These are phyloP conservation scores for Phytophthora multivora DNA, from an alignment of 352 stramenopile species.

Conservation along the genomic window DNA sequence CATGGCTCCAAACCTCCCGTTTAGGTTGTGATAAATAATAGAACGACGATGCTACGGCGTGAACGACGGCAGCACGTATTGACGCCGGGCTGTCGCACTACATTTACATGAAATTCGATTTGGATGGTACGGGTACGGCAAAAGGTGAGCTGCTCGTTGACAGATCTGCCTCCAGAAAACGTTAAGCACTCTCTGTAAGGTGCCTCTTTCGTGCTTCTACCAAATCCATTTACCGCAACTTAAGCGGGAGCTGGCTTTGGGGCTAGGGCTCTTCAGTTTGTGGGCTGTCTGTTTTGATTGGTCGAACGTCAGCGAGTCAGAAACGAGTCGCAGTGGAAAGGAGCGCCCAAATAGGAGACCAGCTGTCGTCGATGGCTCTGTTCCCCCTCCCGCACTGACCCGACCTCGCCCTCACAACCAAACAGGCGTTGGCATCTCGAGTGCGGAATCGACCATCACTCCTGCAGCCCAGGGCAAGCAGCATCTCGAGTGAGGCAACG, in stretches of 20 bases:
- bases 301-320: slow-evolving; percentile 19
- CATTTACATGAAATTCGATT: too few relatives aligned
- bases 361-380: background rate
- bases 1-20: slow-evolving; percentile 8
- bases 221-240: slow-evolving; percentile 6
- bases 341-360: background rate
- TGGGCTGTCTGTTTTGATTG: slow-evolving; percentile 19
- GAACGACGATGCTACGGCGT: too few relatives aligned
- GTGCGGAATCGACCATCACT: slow-evolving; percentile 26
- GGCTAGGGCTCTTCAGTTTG: slow-evolving; percentile 13
- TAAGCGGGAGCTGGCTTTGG: slow-evolving; percentile 27
- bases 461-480: background rate
- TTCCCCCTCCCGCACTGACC: slow-evolving; percentile 12
- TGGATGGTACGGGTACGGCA: too few relatives aligned
- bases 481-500: slow-evolving; percentile 11
- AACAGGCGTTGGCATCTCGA: slow-evolving; percentile 19
- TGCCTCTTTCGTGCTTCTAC: too few relatives aligned
- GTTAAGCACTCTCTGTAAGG: too few relatives aligned
- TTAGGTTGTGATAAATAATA: background rate
- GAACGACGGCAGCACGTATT: too few relatives aligned
- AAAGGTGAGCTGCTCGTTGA: too few relatives aligned
- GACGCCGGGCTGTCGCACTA: background rate
- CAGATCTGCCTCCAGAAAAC: too few relatives aligned
- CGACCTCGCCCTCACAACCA: slow-evolving; percentile 19
- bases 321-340: slow-evolving; percentile 5